Evolutionary conservation across 2,329 filamentous ascomycete species (phyloP), one percentile per base, ranked within the genome.

Genomic region (Aspergillus sp.): DNA sequence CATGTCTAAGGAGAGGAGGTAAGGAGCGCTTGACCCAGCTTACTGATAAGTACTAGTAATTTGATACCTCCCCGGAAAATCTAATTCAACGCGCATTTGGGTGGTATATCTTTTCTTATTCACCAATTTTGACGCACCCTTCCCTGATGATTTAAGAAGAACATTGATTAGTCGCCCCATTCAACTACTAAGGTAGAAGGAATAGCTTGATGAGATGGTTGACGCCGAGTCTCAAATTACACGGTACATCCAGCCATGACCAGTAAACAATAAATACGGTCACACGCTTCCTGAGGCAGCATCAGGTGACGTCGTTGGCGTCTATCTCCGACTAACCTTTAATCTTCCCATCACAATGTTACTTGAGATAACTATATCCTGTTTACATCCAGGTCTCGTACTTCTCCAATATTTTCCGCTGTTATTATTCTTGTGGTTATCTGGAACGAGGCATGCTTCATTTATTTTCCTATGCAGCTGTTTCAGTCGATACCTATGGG

Each of bases 401-500:
- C 4, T 8, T n/a, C 35, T n/a, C 1, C 35, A n/a, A n/a, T n/a
- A 37, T 37, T 8, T 4, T 12, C 23, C 21, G 14, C 35, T 6
- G 37, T 44, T 7, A 19, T 31, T 9, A 11, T 23, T 6, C 15
- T 14, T 14, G 17, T 39, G n/a, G 21, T 35, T 31, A 40, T 24
- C 33, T 24, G 8, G 33, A 27, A 23, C 17, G 19, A 55, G 51
- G 45, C n/a, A 58, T 58, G 56, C 40, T 23, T 11, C 15, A 43
- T 35, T n/a, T 50, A n/a, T 55, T 35, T 37, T 55, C 40, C 37
- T 46, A 58, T 51, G 51, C 46, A 41, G 21, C 31, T 19, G 37
- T 35, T 44, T 12, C 46, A 50, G 46, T 41, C 49, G 31, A 46
- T 21, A 51, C 52, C 19, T 55, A 55, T 57, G 45, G 56, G 55